A percentile compares a stretch with the other conserved stretches of the same genome.
Conservation (phyloP, 495 filamentous ascomycete species). For the Penicillium goetzii region DNA sequence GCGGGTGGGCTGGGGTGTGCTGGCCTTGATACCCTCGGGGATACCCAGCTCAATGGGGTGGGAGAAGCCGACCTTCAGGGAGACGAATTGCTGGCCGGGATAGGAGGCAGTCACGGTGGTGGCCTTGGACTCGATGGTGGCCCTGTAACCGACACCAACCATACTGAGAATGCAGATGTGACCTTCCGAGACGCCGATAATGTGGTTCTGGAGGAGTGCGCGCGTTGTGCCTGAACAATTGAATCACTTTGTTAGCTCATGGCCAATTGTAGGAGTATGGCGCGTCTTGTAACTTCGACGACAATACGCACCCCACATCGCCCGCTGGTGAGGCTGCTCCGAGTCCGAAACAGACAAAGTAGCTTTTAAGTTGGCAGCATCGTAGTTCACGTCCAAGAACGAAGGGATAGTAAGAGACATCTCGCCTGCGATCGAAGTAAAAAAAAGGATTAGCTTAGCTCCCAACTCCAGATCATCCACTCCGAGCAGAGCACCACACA, state of each 20-base stretch:
- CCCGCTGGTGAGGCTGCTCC: conserved; percentile 72
- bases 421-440: conserved; percentile 54
- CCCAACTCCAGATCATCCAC: not conserved
- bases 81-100: conserved; percentile 83
- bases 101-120: conserved; percentile 68
- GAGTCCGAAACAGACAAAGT: conserved; percentile 67
- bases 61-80: conserved; percentile 92
- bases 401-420: conserved; percentile 72
- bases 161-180: conserved; percentile 90
- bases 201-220: conserved; percentile 84
- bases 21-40: conserved; percentile 82
- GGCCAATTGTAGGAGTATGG: too few relatives aligned
- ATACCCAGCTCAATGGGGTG: conserved; percentile 90
- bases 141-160: conserved; percentile 96
- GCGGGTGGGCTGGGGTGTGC: conserved; percentile 88
- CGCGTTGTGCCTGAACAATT: conserved; percentile 73
- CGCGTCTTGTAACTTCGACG: not conserved
- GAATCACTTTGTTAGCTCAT: conserved; percentile 16
- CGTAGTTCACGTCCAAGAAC: conserved; percentile 71
- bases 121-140: conserved; percentile 75
- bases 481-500: conserved; percentile 16
- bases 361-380: conserved; percentile 61
- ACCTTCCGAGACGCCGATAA: conserved; percentile 93
- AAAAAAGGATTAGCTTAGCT: conserved; percentile 2
- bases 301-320: conserved; percentile 89